phyloP scores from a whole-genome alignment of 2,329 filamentous ascomycete genomes.

The Neodidymelliopsis sp. region DNA sequence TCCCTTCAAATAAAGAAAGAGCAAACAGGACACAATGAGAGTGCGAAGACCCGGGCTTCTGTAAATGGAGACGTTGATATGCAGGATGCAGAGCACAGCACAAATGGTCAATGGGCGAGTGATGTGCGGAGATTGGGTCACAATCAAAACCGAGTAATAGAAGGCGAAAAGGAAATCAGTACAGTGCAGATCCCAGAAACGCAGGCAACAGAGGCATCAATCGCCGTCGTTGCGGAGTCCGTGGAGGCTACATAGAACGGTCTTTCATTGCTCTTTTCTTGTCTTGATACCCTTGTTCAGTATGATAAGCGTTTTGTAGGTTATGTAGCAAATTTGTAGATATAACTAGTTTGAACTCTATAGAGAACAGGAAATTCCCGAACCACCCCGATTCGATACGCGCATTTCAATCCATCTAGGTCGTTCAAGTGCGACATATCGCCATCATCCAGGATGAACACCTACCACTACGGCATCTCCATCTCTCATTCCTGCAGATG shows the following conservation, averaged over 20 bases:
- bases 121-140: neutral
- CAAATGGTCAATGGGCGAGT: neutral
- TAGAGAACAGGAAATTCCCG: no score
- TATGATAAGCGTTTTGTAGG: no score
- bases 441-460: no score
- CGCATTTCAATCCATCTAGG: no score
- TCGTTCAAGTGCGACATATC: no score
- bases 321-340: no score
- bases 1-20: slow-evolving; percentile 35
- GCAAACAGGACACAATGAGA: slow-evolving; percentile 20
- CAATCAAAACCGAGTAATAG: neutral
- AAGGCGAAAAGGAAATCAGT: neutral
- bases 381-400: no score
- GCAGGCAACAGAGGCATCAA: neutral
- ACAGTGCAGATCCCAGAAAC: slow-evolving; percentile 7
- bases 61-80: slow-evolving; percentile 33
- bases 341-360: no score
- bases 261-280: neutral
- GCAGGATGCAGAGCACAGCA: slow-evolving; percentile 18
- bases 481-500: slow-evolving; percentile 5
- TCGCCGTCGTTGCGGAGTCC: neutral
- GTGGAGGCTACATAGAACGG: neutral
- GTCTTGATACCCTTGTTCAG: no score
- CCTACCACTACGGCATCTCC: neutral
- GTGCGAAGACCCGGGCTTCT: slow-evolving; percentile 22